Evolutionary conservation across 306 rosid species (phyloP).

Genomic region (Abrus pulchellus): DNA sequence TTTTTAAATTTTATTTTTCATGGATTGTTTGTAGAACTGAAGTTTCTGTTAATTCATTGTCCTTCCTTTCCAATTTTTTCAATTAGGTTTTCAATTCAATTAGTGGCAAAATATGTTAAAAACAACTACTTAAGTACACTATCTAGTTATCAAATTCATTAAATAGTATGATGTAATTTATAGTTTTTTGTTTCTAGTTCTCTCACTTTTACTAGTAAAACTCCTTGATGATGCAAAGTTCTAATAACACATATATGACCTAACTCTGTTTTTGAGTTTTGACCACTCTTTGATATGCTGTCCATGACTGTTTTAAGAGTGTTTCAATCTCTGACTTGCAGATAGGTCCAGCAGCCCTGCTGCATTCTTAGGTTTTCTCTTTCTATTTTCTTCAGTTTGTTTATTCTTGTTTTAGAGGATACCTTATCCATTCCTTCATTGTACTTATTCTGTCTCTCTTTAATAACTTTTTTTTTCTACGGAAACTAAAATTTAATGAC

Average conservation of each 20-base stretch:
- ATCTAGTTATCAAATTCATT: slow-evolving; percentile 5
- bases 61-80: background rate
- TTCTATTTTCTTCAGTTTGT: background rate
- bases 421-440: background rate
- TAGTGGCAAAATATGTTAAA: slow-evolving; percentile 17
- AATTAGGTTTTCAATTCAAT: slow-evolving; percentile 6
- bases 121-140: slow-evolving; percentile 8
- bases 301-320: slow-evolving; percentile 3
- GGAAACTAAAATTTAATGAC: background rate
- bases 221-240: slow-evolving; percentile 24
- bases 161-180: background rate
- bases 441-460: slow-evolving; percentile 10
- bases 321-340: slow-evolving; percentile 28
- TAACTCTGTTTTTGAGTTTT: background rate
- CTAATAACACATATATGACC: background rate
- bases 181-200: slow-evolving; percentile 12
- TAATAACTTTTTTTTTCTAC: background rate
- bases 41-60: slow-evolving; percentile 21
- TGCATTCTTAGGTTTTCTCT: slow-evolving; percentile 22
- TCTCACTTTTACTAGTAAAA: background rate
- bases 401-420: slow-evolving; percentile 15
- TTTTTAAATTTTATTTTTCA: slow-evolving; percentile 16
- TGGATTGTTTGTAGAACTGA: slow-evolving; percentile 25
- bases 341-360: slow-evolving; percentile 28
- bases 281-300: background rate